Base-by-base conservation (phyloP, 2,329 filamentous ascomycete genomes). In the Epichloe glyceriae region DNA sequence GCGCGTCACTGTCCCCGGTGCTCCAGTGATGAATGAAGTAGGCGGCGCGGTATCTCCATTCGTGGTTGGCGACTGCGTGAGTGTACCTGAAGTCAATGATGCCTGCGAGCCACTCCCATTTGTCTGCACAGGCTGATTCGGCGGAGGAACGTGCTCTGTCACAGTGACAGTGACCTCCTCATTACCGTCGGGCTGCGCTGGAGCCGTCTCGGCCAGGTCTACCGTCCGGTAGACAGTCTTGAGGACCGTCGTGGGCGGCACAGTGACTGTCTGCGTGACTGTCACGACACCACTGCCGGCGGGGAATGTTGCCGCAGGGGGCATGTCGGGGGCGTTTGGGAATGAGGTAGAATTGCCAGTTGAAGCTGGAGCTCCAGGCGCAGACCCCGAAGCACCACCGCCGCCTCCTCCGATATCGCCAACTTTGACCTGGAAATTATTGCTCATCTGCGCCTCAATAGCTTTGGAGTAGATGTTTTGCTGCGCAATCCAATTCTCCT, bases 391-490 rank as follows among this genome's bases (percentile, higher is more conserved):
- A 5, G 44, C 50, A 19, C 19, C 53, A 11, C 55, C 56, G 15
- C 26, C 37, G 39, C 35, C 53, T 12, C 56, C 55, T 11, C 57
- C 51, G 15, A 52, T 41, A 41, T 52, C 60, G 38, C 64, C 58
- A 20, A 74, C 64, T 35, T 64, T 56, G 50, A 78, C 72, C 48
- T 71, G 63, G 56, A 71, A 78, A 58, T 69, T 67, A 54, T 64
- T 69, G 35, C 55, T 53, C 60, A 77, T 70, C 64, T 78, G 73
- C 4, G 59, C 58, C 52, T 68, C 59, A 54, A 77, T 70, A 43
- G 70, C 75, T 26, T 67, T 68, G 50, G 60, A 62, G 60, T 70
- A 70, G 50, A 71, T 62, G 58, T 73, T 64, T 52, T 70, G 67
- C 42, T 67, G 59, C 2, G 62, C 52, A 46, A 62, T 57, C 53